A percentile compares a stretch with the other conserved stretches of the same genome.
phyloP scores from a whole-genome alignment of 495 filamentous ascomycete species.

The Xylaria venustula region DNA sequence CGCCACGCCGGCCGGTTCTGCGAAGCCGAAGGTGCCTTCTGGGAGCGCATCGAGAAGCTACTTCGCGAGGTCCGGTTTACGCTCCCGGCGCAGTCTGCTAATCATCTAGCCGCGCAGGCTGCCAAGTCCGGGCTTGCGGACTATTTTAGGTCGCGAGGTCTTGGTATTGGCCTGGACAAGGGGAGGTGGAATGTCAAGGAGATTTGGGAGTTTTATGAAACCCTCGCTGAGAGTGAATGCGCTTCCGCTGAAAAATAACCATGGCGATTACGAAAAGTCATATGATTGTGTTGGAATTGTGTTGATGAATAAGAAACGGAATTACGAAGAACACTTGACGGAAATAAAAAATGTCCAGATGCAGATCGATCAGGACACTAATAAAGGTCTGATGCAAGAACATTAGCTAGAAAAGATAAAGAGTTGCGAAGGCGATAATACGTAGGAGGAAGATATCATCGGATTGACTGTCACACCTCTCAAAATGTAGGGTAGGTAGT shows the following conservation, averaged over 20 bases:
- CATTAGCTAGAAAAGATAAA: neutral
- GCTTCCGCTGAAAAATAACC: neutral
- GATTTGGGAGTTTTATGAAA: neutral
- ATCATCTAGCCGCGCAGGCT: neutral
- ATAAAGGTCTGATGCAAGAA: neutral
- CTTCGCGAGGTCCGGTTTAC: neutral
- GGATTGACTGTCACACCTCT: too few relatives aligned
- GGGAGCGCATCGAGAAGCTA: slow-evolving; percentile 1
- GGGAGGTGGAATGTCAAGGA: neutral
- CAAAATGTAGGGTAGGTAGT: too few relatives aligned
- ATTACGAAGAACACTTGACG: neutral
- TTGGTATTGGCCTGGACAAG: neutral
- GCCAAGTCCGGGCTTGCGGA: neutral
- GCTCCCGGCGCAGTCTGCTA: neutral
- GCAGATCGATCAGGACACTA: too few relatives aligned
- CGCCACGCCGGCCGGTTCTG: neutral
- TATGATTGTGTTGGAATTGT: neutral
- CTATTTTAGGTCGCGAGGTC: neutral
- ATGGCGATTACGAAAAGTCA: neutral
- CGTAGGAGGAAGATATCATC: neutral
- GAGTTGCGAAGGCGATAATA: neutral
- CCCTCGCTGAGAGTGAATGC: neutral
- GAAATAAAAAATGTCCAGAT: neutral
- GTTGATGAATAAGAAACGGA: neutral
- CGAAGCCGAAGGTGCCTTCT: neutral